Evolutionary conservation across 78 protist species (phyloP).

Genomic region (Dictyostelium citrinum): DNA sequence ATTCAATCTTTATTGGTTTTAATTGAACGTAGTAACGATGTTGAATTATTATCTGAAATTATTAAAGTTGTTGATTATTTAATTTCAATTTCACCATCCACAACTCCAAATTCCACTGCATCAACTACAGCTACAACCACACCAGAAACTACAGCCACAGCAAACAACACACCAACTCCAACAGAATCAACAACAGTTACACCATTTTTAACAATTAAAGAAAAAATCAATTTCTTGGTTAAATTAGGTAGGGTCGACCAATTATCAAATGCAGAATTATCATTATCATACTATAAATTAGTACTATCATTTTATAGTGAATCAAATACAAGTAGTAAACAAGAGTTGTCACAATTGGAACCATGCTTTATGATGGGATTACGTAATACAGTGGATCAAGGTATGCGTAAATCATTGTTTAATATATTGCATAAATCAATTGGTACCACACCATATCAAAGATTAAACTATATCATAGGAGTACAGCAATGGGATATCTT

Average conservation of each 20-base stretch:
- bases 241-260: slow-evolving; percentile 72
- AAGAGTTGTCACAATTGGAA: slow-evolving; percentile 74
- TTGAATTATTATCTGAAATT: slow-evolving; percentile 42
- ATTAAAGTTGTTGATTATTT: slow-evolving; percentile 9
- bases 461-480: slow-evolving; percentile 37
- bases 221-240: slow-evolving; percentile 46
- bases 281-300: slow-evolving; percentile 27
- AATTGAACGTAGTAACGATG: slow-evolving; percentile 43
- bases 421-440: background rate
- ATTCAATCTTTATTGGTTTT: slow-evolving; percentile 22
- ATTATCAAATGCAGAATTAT: background rate
- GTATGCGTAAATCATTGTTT: slow-evolving; percentile 45
- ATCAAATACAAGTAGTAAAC: background rate
- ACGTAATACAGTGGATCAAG: slow-evolving; percentile 42
- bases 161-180: background rate
- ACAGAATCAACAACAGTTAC: background rate
- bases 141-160: background rate
- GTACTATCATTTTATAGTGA: slow-evolving; percentile 29
- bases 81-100: background rate
- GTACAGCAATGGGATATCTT: slow-evolving; percentile 84
- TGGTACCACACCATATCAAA: slow-evolving; percentile 16
- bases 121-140: background rate
- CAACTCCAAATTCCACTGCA: background rate
- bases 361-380: slow-evolving; percentile 83
- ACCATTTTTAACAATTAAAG: slow-evolving; percentile 31